Percentiles rank a stretch among this genome's conserved stretches.
phyloP scores from a whole-genome alignment of 176 grass and related monocot species.

The Hyparrhenia diplandra region DNA sequence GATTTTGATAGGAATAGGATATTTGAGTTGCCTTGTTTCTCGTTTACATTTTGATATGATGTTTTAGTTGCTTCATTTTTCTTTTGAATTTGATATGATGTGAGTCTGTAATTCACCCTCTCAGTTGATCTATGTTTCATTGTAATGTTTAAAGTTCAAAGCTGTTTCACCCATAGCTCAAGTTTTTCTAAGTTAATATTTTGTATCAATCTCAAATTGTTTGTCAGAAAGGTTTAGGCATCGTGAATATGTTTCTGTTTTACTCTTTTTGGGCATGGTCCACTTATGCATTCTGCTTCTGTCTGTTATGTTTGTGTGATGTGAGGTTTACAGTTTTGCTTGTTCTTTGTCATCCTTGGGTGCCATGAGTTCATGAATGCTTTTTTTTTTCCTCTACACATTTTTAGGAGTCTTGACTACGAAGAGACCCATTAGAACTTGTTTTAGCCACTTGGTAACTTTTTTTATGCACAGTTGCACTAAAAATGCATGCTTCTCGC shows the following conservation, averaged over 20 bases:
- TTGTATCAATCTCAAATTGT: neutral
- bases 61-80: neutral
- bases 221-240: neutral
- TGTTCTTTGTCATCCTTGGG: neutral
- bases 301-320: neutral
- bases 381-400: neutral
- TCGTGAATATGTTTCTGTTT: conserved; percentile 2
- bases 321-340: neutral
- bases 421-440: neutral
- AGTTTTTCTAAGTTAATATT: neutral
- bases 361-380: neutral
- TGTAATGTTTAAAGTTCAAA: neutral
- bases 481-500: neutral
- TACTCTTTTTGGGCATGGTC: neutral
- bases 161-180: neutral
- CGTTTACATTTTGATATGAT: neutral
- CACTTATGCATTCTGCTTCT: neutral
- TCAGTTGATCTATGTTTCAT: neutral
- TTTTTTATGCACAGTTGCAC: neutral
- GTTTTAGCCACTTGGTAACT: neutral
- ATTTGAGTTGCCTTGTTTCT: neutral
- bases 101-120: neutral
- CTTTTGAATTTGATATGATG: neutral
- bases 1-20: neutral
- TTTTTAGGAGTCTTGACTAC: neutral